Evolutionary conservation across 2,329 filamentous ascomycete genomes (phyloP), one percentile per base, ranked within the genome.

Genomic region (Fusarium fujikuroi): DNA sequence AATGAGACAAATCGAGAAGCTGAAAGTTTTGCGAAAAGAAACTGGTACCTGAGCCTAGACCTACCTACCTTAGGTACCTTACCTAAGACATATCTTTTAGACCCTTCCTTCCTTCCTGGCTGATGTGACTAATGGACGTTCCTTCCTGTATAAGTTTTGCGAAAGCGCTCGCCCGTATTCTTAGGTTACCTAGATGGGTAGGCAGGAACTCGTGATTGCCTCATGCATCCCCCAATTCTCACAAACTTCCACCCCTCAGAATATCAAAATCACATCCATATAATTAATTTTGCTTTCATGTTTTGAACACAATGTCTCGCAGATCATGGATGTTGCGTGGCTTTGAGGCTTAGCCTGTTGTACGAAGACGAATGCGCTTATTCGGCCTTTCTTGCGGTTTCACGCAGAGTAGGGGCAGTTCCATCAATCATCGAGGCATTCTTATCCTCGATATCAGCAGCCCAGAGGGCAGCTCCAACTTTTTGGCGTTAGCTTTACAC

Each of bases 391-490:
- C 85, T 85, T 37, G 85, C 87, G 46, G 84, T 81, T 72, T 87
- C 85, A 49, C 86, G 83, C 47, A 89, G 79, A 19, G 78, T 81
- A 3, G 87, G 87, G n/a, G 87, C 87, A 19, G 87, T 88, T 68
- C 84, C 82, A 59, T 83, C 79, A 15, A 84, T 83, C 85, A 88
- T 88, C 44, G 82, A 80, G 15, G 82, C 85, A 63, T 85, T 83
- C 75, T 86, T 86, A 34, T 83, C 80, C 81, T 97, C 94, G 66
- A 97, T 89, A 81, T 97, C 95, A 23, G 94, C 93, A 44, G 95
- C 95, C 95, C 95, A 98, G n/a, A 98, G 84, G 12, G 95, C 95
- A 60, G 95, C 95, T 12, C 95, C 95, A 66, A 97, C 94, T 91
- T 25, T 4, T 36, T 25, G 8, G 28, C 10, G 60, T 78, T 49